Conservation (phyloP, 1,284 basidiomycete species). For the Rugosomyces carneus region DNA sequence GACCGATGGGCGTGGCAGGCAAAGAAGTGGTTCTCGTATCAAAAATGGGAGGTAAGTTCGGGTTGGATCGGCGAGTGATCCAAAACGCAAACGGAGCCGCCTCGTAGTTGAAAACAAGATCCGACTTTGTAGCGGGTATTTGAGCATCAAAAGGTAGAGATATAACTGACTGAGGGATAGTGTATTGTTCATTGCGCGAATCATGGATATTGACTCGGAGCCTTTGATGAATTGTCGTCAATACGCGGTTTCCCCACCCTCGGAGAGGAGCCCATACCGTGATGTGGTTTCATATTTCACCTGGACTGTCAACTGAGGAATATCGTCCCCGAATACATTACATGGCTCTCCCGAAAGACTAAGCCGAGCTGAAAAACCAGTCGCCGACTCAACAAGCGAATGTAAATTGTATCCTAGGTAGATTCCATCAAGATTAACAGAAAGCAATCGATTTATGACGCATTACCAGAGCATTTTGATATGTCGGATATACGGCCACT, state of each 20-base stretch:
- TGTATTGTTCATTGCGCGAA: constrained; percentile 58
- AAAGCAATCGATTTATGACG: background rate
- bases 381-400: constrained; percentile 36
- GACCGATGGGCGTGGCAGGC: constrained; percentile 47
- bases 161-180: constrained; percentile 56
- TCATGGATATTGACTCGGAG: constrained; percentile 78
- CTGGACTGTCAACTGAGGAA: constrained; percentile 54
- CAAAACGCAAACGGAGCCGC: constrained; percentile 70
- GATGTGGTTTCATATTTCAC: constrained; percentile 61
- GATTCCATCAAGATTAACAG: background rate
- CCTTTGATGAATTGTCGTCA: too few species aligned
- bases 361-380: constrained; percentile 53
- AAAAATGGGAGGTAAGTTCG: constrained; percentile 56
- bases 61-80: constrained; percentile 62
- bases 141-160: constrained; percentile 37
- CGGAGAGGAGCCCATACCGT: constrained; percentile 29
- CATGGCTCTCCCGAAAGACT: constrained; percentile 56
- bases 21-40: constrained; percentile 62
- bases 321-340: constrained; percentile 68
- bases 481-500: constrained; percentile 17
- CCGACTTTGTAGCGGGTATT: constrained; percentile 36
- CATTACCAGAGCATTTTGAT: constrained; percentile 30
- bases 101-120: constrained; percentile 66
- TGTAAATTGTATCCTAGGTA: constrained; percentile 45
- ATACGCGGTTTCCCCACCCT: background rate